Percentiles rank a stretch among this genome's conserved stretches.
Evolutionary conservation across 169 alveolate genomes (phyloP).

Genomic region (Plasmodium reichenowi): DNA sequence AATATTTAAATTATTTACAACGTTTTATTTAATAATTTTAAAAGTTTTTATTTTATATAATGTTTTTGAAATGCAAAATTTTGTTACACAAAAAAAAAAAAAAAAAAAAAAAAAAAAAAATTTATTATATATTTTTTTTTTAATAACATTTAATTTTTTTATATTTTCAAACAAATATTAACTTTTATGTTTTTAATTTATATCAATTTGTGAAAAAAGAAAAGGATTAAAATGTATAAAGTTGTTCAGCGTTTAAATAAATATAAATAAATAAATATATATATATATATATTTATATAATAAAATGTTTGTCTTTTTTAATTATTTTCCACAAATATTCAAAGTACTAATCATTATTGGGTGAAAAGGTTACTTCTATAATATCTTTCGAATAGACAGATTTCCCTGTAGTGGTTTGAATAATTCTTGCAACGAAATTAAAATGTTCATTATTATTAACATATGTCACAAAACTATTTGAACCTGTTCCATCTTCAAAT

Average conservation of each 20-base stretch:
- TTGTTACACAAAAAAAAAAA: background rate
- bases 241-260: no score
- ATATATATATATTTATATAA: no score
- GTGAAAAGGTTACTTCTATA: constrained; percentile 44
- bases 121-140: no score
- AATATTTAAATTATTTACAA: no score
- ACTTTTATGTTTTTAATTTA: constrained; percentile 50
- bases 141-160: constrained; percentile 4
- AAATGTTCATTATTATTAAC: constrained; percentile 48
- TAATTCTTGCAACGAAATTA: constrained; percentile 27
- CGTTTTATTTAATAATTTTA: no score
- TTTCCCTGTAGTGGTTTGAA: constrained; percentile 36
- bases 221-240: no score
- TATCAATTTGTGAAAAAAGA: no score
- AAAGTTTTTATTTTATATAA: no score
- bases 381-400: constrained; percentile 64
- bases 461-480: constrained; percentile 50
- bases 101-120: background rate
- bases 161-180: constrained; percentile 15
- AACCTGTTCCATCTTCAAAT: constrained; percentile 73
- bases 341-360: background rate
- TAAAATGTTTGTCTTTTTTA: no score
- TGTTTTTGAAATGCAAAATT: no score
- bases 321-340: no score
- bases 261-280: no score